phyloP scores from a whole-genome alignment of 331 rosid species.

The Prunus yedoensis region DNA sequence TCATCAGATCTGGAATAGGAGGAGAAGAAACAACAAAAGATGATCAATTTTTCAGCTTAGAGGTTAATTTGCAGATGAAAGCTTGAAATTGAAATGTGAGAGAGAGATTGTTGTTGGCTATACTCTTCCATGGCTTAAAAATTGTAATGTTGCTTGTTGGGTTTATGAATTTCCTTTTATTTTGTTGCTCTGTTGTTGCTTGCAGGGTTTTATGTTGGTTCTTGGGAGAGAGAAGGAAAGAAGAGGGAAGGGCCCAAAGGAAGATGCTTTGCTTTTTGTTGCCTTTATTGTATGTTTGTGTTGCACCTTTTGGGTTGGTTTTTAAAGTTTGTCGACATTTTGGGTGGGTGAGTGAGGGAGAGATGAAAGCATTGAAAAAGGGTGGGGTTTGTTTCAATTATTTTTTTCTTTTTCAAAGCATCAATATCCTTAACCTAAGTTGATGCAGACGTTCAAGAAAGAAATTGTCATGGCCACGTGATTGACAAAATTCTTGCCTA shows the following conservation, averaged over 20 bases:
- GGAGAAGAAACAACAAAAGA: not conserved
- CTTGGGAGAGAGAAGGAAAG: not conserved
- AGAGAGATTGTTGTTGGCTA: not conserved
- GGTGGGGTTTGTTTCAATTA: not conserved
- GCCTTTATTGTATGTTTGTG: no score
- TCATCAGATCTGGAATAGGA: constrained; percentile 58
- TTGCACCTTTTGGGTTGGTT: constrained; percentile 7
- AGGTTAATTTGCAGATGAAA: not conserved
- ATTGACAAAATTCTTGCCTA: no score
- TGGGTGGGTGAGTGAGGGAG: not conserved
- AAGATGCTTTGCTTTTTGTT: constrained; percentile 22
- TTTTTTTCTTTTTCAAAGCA: not conserved
- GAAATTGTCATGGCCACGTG: no score
- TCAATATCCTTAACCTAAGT: not conserved
- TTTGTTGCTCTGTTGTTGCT: not conserved
- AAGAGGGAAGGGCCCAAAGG: not conserved
- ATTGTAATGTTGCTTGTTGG: not conserved
- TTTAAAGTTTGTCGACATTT: not conserved
- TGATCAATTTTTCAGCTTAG: not conserved
- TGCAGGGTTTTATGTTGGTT: not conserved
- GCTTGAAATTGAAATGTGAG: not conserved
- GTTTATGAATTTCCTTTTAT: constrained; percentile 5
- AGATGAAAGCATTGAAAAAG: not conserved
- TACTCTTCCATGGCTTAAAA: constrained; percentile 28
- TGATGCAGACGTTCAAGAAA: not conserved